phyloP scores from a whole-genome alignment of 495 filamentous ascomycete genomes.

The Aspergillus kassunensis region DNA sequence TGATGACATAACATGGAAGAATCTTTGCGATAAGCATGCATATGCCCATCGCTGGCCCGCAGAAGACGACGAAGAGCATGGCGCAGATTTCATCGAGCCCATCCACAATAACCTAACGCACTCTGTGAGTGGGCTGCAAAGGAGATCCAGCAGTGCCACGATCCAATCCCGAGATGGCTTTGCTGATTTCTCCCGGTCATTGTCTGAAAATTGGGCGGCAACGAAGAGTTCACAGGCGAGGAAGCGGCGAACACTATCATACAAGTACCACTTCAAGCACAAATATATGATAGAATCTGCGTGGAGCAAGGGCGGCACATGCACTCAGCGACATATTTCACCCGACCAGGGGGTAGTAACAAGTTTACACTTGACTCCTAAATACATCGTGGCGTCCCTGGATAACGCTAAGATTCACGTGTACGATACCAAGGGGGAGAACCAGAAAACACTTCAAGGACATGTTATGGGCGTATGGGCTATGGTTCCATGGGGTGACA shows the following conservation, averaged over 20 bases:
- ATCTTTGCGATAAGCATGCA: constrained; percentile 85
- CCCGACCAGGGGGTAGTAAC: constrained; percentile 97
- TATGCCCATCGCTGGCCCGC: constrained; percentile 63
- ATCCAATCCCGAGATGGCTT: constrained; percentile 26
- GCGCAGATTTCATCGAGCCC: constrained; percentile 35
- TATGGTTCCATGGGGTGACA: constrained; percentile 98
- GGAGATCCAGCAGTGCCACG: constrained; percentile 26
- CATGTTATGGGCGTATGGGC: constrained; percentile 99
- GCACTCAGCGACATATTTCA: constrained; percentile 76
- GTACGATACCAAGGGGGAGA: constrained; percentile 85
- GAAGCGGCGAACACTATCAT: constrained; percentile 55
- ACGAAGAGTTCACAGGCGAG: constrained; percentile 26
- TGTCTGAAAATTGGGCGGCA: constrained; percentile 36
- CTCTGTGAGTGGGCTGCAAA: constrained; percentile 22
- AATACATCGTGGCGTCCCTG: constrained; percentile 95
- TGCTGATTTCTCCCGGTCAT: constrained; percentile 28
- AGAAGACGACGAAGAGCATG: constrained; percentile 47
- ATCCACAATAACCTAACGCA: constrained; percentile 28
- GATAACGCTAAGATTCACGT: constrained; percentile 99
- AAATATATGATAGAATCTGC: constrained; percentile 95
- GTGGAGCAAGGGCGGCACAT: constrained; percentile 84
- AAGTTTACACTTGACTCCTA: constrained; percentile 86
- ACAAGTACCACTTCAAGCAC: constrained; percentile 96
- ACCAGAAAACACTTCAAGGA: constrained; percentile 83
- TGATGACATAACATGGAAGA: constrained; percentile 98